Conservation (phyloP, 192 early-diverging fungal species). For the Podila epicladia region DNA sequence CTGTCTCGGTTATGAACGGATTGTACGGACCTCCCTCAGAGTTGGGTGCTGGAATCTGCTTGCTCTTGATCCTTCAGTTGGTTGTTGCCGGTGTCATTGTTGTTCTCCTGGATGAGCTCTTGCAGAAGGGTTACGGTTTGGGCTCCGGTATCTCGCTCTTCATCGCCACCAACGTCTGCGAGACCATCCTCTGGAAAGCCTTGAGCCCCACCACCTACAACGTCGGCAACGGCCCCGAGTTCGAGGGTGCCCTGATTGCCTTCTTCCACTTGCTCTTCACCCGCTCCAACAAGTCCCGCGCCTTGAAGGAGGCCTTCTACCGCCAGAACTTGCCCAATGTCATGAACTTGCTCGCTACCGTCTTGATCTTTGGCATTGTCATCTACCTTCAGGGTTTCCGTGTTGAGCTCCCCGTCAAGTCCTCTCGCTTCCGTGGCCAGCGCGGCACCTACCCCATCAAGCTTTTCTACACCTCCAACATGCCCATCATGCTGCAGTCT, state of each 20-base stretch:
- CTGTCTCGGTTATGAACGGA: conserved; percentile 97
- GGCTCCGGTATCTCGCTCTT: conserved; percentile 99
- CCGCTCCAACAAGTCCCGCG: conserved; percentile 96
- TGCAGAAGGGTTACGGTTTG: conserved; percentile 99
- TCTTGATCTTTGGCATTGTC: conserved; percentile 85
- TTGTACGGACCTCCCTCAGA: conserved; percentile 97
- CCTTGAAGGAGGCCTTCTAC: conserved; percentile 97
- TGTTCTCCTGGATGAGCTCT: conserved; percentile 97
- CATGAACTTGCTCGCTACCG: conserved; percentile 92
- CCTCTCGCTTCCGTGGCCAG: conserved; percentile 94
- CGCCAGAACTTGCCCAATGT: conserved; percentile 87
- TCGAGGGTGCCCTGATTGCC: conserved; percentile 97
- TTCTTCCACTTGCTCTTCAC: conserved; percentile 96
- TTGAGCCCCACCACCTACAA: conserved; percentile 98
- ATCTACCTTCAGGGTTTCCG: conserved; percentile 99
- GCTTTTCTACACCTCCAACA: conserved; percentile 99
- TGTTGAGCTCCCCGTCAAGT: conserved; percentile 99
- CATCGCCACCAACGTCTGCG: conserved; percentile 99
- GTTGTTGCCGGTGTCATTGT: conserved; percentile 97
- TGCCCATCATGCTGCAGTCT: conserved; percentile 99
- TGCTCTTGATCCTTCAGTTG: conserved; percentile 96
- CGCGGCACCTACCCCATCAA: conserved; percentile 99
- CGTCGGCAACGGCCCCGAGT: conserved; percentile 97
- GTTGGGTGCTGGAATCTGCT: conserved; percentile 95
- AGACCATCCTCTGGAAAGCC: conserved; percentile 99